Evolutionary conservation across 1,284 basidiomycete genomes (phyloP).

Genomic region (Pseudozyma hubeiensis): DNA sequence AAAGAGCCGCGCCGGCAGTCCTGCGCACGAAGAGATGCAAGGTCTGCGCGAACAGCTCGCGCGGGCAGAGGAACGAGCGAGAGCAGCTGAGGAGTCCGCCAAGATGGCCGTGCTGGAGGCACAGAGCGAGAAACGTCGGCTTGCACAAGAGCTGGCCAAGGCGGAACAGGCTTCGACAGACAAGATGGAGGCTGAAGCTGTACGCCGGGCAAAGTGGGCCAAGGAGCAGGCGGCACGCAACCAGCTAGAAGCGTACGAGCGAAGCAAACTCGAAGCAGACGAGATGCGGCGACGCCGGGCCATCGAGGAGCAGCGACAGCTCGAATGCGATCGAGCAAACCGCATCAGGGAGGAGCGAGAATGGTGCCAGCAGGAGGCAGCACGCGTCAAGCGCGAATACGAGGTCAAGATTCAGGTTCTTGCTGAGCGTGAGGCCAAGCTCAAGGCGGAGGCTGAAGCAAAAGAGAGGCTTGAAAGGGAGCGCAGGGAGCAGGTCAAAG

Average conservation of each 20-base stretch:
- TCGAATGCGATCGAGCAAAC: constrained; percentile 11
- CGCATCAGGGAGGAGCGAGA: constrained; percentile 18
- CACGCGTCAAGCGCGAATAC: constrained; percentile 26
- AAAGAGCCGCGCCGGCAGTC: not conserved
- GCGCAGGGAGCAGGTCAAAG: constrained; percentile 2
- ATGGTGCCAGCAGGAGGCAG: constrained; percentile 23
- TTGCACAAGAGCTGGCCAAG: constrained; percentile 19
- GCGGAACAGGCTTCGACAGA: constrained; percentile 14
- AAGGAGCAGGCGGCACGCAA: constrained; percentile 27
- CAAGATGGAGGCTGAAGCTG: constrained; percentile 22
- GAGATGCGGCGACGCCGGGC: constrained; percentile 19
- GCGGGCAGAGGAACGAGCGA: constrained; percentile 18
- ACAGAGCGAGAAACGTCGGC: constrained; percentile 10
- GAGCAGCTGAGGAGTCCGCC: constrained; percentile 24
- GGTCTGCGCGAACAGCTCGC: constrained; percentile 25
- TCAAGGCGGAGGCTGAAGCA: constrained; percentile 20
- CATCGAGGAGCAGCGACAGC: constrained; percentile 20
- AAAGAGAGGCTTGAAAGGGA: constrained; percentile 11
- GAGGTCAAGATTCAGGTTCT: constrained; percentile 20
- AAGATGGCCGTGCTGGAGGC: constrained; percentile 13
- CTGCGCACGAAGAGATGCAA: constrained; percentile 9
- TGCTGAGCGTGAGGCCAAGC: constrained; percentile 14
- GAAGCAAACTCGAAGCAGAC: constrained; percentile 32
- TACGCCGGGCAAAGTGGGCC: constrained; percentile 31
- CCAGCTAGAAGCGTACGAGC: constrained; percentile 34